Evolutionary conservation across 257 asterid genomes (phyloP).

Genomic region (Scutellaria minor): DNA sequence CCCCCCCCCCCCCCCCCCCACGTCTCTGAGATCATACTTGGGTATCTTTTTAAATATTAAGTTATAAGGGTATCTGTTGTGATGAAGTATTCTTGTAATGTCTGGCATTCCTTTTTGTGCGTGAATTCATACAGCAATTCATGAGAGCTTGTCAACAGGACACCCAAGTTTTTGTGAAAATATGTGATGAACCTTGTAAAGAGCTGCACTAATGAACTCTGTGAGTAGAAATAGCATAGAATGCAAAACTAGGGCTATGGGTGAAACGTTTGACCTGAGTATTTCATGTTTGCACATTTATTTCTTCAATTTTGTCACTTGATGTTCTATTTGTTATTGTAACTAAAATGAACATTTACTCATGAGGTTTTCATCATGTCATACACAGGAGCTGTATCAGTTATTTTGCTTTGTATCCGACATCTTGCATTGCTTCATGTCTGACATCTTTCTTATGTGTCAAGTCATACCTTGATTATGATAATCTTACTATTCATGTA

Average conservation of each 20-base stretch:
- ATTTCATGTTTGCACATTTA: too few species aligned
- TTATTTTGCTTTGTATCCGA: neutral
- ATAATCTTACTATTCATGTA: conserved; percentile 3
- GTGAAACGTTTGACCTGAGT: too few species aligned
- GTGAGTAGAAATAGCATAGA: neutral
- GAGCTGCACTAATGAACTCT: conserved; percentile 2
- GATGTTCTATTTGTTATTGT: too few species aligned
- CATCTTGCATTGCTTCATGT: neutral
- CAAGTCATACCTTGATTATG: conserved; percentile 19
- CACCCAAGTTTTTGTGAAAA: conserved; percentile 1
- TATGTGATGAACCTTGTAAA: conserved; percentile 1
- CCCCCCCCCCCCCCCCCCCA: neutral
- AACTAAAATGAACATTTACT: too few species aligned
- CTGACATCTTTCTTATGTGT: conserved; percentile 7
- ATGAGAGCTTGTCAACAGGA: conserved; percentile 12
- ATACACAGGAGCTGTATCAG: too few species aligned
- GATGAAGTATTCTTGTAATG: conserved; percentile 10
- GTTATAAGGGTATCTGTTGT: neutral
- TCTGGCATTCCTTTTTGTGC: neutral
- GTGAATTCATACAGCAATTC: conserved; percentile 9
- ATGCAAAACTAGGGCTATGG: too few species aligned
- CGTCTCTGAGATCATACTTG: conserved; percentile 9
- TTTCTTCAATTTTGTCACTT: too few species aligned
- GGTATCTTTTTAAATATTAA: neutral
- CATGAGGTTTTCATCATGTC: too few species aligned